Conservation (phyloP, 2,329 filamentous ascomycete genomes). For the Diaporthe amygdali region DNA sequence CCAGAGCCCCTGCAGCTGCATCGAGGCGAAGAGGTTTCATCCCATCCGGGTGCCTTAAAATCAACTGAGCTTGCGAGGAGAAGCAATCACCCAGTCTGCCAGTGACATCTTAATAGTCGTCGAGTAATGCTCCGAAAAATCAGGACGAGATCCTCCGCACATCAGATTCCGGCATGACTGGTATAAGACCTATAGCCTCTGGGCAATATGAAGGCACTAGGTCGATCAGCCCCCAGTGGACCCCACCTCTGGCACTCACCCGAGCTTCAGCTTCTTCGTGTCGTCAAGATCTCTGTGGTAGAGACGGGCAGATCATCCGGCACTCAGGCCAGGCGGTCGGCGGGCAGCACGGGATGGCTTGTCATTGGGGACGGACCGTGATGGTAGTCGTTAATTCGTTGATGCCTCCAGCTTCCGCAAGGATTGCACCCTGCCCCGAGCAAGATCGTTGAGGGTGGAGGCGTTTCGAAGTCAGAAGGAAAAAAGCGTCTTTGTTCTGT, state of each 20-base stretch:
- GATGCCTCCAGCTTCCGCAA: neutral
- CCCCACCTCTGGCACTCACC: neutral
- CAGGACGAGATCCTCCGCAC: constrained; percentile 1
- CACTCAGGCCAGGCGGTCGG: neutral
- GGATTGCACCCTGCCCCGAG: neutral
- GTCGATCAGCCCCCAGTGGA: neutral
- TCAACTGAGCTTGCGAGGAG: constrained; percentile 17
- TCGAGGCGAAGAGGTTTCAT: constrained; percentile 8
- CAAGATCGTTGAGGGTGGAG: neutral
- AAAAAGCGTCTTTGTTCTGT: neutral
- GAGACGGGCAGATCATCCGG: constrained; percentile 6
- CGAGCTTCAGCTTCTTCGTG: constrained; percentile 7
- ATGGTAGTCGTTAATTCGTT: neutral
- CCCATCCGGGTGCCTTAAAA: neutral
- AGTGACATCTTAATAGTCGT: neutral
- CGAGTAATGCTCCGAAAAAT: neutral
- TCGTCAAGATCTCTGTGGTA: neutral
- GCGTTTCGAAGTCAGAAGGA: neutral
- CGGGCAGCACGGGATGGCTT: neutral
- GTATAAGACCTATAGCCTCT: neutral
- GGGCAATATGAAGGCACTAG: constrained; percentile 3
- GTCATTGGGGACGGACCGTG: neutral
- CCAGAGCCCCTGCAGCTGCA: neutral
- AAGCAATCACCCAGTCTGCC: neutral
- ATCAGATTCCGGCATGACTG: constrained; percentile 6